A percentile compares a stretch with the other conserved stretches of the same genome.
These are phyloP conservation scores for Solanum megistacrolobum DNA, from an alignment of 257 asterid genomes.

Conservation along the genomic window DNA sequence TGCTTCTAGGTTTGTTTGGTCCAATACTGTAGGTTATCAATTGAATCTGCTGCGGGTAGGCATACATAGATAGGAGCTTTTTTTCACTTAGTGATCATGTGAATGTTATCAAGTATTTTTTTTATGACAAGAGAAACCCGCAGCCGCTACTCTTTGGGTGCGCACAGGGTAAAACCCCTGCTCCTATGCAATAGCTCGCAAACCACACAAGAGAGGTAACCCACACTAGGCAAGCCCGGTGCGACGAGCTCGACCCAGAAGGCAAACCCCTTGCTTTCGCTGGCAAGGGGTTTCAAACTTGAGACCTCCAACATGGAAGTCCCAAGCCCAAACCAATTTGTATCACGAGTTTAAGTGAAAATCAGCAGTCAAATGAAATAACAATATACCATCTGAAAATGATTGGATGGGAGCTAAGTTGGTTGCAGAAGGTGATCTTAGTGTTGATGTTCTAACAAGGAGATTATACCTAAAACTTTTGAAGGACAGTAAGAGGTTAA, in stretches of 20 bases:
- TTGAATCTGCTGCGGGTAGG: background rate
- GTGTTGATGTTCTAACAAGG: background rate
- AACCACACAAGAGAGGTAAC: too few relatives aligned
- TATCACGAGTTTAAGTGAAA: background rate
- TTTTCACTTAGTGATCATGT: background rate
- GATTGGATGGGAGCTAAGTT: background rate
- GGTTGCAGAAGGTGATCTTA: background rate
- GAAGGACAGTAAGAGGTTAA: background rate
- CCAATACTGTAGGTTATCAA: background rate
- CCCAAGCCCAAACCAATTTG: too few relatives aligned
- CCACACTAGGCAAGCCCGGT: too few relatives aligned
- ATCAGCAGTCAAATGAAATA: background rate
- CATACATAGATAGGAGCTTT: background rate
- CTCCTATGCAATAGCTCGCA: too few relatives aligned
- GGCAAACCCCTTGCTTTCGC: too few relatives aligned
- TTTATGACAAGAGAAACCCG: too few relatives aligned
- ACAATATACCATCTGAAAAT: background rate
- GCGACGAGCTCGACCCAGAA: too few relatives aligned
- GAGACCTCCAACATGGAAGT: too few relatives aligned
- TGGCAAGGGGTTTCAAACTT: too few relatives aligned
- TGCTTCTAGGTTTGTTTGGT: background rate
- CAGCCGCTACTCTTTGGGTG: too few relatives aligned
- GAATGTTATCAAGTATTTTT: background rate
- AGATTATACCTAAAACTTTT: background rate
- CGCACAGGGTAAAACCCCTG: too few relatives aligned